Conservation (phyloP, 164 flowering plant genomes). For the Vitis rupestris region DNA sequence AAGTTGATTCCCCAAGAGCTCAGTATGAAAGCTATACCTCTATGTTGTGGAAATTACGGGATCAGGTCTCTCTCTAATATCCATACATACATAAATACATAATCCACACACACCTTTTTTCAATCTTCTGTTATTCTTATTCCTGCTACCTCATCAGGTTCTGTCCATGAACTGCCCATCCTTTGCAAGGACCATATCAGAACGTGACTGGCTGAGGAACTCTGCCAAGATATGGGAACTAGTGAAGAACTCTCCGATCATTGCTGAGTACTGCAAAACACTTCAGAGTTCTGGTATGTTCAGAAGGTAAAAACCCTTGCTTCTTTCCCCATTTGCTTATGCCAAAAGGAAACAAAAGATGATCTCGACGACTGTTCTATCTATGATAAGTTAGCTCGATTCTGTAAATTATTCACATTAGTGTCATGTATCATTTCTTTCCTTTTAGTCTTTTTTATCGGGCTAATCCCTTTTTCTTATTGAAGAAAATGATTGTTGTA, state of each 20-base stretch:
- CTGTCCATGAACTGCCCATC: constrained; percentile 60
- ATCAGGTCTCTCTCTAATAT: constrained; percentile 50
- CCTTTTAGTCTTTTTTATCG: no score
- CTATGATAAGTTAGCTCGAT: no score
- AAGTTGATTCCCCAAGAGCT: constrained; percentile 44
- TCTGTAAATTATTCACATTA: no score
- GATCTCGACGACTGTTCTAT: no score
- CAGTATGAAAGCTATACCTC: constrained; percentile 50
- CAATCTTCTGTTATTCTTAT: background rate
- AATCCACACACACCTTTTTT: background rate
- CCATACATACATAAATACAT: background rate
- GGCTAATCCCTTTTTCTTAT: no score
- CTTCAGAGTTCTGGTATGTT: constrained; percentile 71
- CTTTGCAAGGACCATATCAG: constrained; percentile 71
- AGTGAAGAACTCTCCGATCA: constrained; percentile 67
- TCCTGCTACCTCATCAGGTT: constrained; percentile 38
- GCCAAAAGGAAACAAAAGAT: no score
- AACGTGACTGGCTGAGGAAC: constrained; percentile 87
- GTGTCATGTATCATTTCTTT: no score
- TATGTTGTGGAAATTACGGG: constrained; percentile 57
- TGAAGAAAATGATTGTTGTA: no score
- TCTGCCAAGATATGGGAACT: constrained; percentile 83
- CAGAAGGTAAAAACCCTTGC: constrained; percentile 40
- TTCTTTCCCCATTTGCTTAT: no score
- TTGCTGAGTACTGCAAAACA: constrained; percentile 62